Evolutionary conservation across 805 yeast species (phyloP).

Genomic region (Saturnispora quitensis): DNA sequence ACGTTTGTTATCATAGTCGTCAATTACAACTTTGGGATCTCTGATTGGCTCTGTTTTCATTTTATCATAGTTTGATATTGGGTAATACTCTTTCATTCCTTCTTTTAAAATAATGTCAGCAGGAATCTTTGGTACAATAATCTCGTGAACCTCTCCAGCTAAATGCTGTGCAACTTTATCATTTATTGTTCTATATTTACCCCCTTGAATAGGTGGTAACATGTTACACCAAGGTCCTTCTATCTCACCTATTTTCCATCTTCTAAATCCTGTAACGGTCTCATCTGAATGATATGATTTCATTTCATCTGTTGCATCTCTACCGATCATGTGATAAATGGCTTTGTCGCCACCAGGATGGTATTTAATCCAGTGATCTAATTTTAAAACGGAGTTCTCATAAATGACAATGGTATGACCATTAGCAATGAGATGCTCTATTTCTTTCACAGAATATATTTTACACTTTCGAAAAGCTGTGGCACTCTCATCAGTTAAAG

Average conservation of each 20-base stretch:
- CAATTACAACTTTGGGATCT: slow-evolving; percentile 47
- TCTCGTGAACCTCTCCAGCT: slow-evolving; percentile 35
- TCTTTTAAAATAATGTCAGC: slow-evolving; percentile 36
- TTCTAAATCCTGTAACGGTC: slow-evolving; percentile 41
- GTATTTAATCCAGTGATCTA: slow-evolving; percentile 58
- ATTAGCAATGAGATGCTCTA: slow-evolving; percentile 49
- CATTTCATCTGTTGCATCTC: slow-evolving; percentile 90
- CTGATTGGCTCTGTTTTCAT: slow-evolving; percentile 27
- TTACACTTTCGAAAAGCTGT: not conserved
- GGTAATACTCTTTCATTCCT: slow-evolving; percentile 30
- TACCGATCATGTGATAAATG: slow-evolving; percentile 73
- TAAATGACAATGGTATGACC: slow-evolving; percentile 70
- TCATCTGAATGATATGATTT: slow-evolving; percentile 67
- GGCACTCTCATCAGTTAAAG: not conserved
- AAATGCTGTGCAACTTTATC: slow-evolving; percentile 14
- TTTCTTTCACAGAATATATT: slow-evolving; percentile 34
- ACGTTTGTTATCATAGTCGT: slow-evolving; percentile 47
- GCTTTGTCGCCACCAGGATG: slow-evolving; percentile 93
- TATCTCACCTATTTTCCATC: slow-evolving; percentile 58
- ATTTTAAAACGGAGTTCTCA: slow-evolving; percentile 47
- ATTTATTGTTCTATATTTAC: slow-evolving; percentile 30
- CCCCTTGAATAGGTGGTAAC: slow-evolving; percentile 88
- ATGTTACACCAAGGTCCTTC: slow-evolving; percentile 62
- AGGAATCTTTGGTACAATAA: slow-evolving; percentile 44
- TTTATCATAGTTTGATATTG: slow-evolving; percentile 15